Conservation (phyloP, 2,329 filamentous ascomycete species). For the Xylariales sp. region DNA sequence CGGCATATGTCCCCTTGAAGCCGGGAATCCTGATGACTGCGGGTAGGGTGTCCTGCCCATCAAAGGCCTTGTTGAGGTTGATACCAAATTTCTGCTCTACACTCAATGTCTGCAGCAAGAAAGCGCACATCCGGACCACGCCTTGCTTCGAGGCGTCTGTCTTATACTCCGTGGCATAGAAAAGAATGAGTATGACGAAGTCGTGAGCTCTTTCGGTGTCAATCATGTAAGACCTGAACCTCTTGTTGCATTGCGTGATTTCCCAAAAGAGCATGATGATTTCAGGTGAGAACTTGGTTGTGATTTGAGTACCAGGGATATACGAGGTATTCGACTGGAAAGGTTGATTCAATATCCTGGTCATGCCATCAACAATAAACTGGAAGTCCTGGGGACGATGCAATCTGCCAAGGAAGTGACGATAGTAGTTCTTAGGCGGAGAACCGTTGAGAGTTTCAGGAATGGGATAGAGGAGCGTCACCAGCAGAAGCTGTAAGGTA, state of each 20-base stretch:
- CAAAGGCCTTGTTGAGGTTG: constrained; percentile 84
- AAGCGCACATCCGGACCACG: constrained; percentile 94
- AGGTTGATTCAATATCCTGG: constrained; percentile 84
- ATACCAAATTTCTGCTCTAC: constrained; percentile 87
- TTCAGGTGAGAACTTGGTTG: constrained; percentile 84
- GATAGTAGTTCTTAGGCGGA: constrained; percentile 83
- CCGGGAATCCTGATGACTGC: constrained; percentile 73
- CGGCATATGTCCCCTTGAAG: constrained; percentile 86
- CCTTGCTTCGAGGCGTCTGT: constrained; percentile 84
- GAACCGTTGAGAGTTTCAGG: constrained; percentile 65
- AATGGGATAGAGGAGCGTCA: constrained; percentile 79
- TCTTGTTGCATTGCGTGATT: constrained; percentile 92
- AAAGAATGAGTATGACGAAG: constrained; percentile 84
- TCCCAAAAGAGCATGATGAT: constrained; percentile 99
- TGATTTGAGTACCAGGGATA: constrained; percentile 75
- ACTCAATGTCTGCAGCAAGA: constrained; percentile 89
- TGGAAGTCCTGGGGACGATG: constrained; percentile 96
- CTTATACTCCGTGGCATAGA: constrained; percentile 88
- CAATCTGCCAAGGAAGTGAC: constrained; percentile 83
- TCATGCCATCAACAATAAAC: constrained; percentile 94
- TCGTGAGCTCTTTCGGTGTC: constrained; percentile 92
- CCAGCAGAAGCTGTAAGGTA: constrained; percentile 83
- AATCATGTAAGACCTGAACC: constrained; percentile 93
- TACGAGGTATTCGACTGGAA: constrained; percentile 86
- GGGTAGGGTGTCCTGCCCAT: constrained; percentile 83